Evolutionary conservation across 139 green algal genomes (phyloP).

Genomic region (Picochlorum sp.): DNA sequence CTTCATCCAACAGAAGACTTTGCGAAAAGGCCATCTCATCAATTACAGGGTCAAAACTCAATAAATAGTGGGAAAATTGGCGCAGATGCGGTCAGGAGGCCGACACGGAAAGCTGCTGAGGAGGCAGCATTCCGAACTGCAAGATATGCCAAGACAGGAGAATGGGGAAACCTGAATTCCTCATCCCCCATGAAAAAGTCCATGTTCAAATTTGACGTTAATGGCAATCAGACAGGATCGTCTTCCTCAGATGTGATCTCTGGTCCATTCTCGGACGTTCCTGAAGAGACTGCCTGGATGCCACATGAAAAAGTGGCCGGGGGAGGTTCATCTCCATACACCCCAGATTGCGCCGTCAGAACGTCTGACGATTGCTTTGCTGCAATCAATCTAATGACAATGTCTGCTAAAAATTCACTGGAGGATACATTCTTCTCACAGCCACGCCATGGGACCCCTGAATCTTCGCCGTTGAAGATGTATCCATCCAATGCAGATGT

Average conservation of each 20-base stretch:
- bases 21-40: slow-evolving; percentile 20
- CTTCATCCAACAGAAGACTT: slow-evolving; percentile 10
- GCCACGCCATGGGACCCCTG: neutral
- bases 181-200: neutral
- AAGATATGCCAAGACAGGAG: slow-evolving; percentile 28
- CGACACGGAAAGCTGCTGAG: slow-evolving; percentile 24
- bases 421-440: slow-evolving; percentile 4
- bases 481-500: slow-evolving; percentile 3
- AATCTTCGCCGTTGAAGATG: neutral
- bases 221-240: slow-evolving; percentile 8
- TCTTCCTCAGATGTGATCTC: slow-evolving; percentile 8
- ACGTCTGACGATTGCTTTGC: slow-evolving; percentile 36
- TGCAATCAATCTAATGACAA: slow-evolving; percentile 53
- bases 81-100: slow-evolving; percentile 10
- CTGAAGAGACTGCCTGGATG: slow-evolving; percentile 46
- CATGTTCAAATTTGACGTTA: neutral
- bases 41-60: neutral
- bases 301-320: slow-evolving; percentile 7
- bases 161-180: slow-evolving; percentile 12
- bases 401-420: slow-evolving; percentile 18
- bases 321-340: neutral
- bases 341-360: slow-evolving; percentile 5
- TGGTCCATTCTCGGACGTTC: slow-evolving; percentile 33
- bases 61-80: neutral
- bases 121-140: slow-evolving; percentile 28